Evolutionary conservation across 352 stramenopile genomes (phyloP), one percentile per base, ranked within the genome.

Genomic region (Phytopythium mirpurense): DNA sequence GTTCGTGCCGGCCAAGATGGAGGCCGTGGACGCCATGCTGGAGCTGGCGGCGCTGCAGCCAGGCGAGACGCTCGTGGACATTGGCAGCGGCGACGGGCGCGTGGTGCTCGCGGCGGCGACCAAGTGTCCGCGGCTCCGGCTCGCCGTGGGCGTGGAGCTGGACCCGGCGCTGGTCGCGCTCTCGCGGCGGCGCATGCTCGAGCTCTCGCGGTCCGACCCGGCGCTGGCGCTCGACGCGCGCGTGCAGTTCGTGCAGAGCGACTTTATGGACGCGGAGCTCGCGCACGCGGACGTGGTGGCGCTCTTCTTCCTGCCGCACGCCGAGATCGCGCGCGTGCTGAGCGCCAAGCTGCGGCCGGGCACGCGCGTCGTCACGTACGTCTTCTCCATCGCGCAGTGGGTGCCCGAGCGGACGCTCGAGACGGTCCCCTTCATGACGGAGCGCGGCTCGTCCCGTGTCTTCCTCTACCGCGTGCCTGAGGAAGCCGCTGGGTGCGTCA

Each of bases 251-350:
- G 34, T 83, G 21, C 62, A 76, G 45, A 65, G 55, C n/a, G 78
- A 89, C 59, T 87, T 81, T 59, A 62, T 75, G 37, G 34, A 70
- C 12, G 46, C 84, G 12, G 66, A 83, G 31, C 70, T 87, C 53
- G 36, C 21, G 5, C 34, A 65, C 38, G 73, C 72, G 37, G 74
- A 83, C 48, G 63, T 84, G 7, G 72, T 79, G 12, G 65, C 78
- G 24, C 57, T 89, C 2, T 89, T 89, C 53, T 89, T 89, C 54
- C 56, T 89, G 12, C 78, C 78, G 8, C 78, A 86, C 24, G 47
- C 57, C 10, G 60, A 83, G 8, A 76, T 83, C 19, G 72, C 72
- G 8, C 12, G 23, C 5, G 54, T 59, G 27, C 50, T 87, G 19
- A 41, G 62, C 18, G 34, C 49, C 23, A 79, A 83, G 38, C 56